Conservation (phyloP, 2,329 filamentous ascomycete genomes). For the Raffaelea deltoideospora region DNA sequence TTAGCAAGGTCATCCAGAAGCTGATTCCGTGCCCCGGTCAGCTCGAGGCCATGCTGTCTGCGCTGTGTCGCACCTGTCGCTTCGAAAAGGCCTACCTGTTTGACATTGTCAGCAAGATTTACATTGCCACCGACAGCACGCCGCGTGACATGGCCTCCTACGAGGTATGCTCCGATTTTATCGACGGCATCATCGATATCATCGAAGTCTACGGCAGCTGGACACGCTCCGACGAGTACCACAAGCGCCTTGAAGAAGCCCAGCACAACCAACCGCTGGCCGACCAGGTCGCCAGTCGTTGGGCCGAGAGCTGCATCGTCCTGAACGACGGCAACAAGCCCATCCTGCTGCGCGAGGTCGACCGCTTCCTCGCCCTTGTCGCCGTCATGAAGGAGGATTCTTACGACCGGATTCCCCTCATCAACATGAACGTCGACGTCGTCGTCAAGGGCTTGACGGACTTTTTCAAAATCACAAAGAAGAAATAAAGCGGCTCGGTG, state of each 20-base stretch:
- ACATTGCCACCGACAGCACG: constrained; percentile 89
- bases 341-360: constrained; percentile 54
- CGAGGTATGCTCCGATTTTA: constrained; percentile 96
- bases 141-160: constrained; percentile 92
- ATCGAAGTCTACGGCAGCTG: constrained; percentile 85
- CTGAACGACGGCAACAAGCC: constrained; percentile 48
- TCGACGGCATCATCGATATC: constrained; percentile 95
- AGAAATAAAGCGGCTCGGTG: constrained; percentile 18
- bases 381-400: constrained; percentile 78
- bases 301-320: constrained; percentile 54
- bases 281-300: constrained; percentile 50
- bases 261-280: constrained; percentile 48
- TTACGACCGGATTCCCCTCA: constrained; percentile 68
- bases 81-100: constrained; percentile 98
- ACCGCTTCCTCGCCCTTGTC: constrained; percentile 63
- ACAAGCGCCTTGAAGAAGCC: constrained; percentile 39
- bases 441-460: constrained; percentile 65
- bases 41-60: constrained; percentile 85
- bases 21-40: constrained; percentile 86
- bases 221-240: constrained; percentile 39
- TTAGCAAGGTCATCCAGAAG: constrained; percentile 97
- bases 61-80: constrained; percentile 79
- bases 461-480: constrained; percentile 61
- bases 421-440: constrained; percentile 77
- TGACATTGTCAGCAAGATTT: constrained; percentile 95